These are phyloP conservation scores for Exophiala spinifera DNA, from an alignment of 2,329 filamentous ascomycete genomes.

Conservation along the genomic window DNA sequence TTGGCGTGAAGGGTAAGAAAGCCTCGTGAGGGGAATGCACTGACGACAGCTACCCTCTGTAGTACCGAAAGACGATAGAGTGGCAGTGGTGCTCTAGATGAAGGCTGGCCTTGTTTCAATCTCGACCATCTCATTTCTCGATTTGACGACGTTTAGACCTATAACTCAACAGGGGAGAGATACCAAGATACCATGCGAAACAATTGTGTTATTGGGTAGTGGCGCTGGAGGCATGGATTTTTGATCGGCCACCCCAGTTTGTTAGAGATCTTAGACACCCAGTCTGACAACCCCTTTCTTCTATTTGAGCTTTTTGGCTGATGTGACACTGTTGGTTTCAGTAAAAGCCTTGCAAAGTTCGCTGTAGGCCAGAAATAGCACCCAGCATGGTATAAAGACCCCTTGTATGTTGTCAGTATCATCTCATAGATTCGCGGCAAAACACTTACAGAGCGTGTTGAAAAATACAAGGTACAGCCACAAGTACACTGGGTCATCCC, in stretches of 20 bases:
- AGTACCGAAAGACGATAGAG: too few relatives aligned
- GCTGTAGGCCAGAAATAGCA: slow-evolving; percentile 17
- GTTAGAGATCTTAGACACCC: too few relatives aligned
- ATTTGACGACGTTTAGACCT: too few relatives aligned
- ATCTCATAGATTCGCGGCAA: neutral
- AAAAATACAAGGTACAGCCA: slow-evolving; percentile 65
- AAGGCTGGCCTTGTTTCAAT: too few relatives aligned
- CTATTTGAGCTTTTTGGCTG: slow-evolving; percentile 16
- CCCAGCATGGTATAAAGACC: slow-evolving; percentile 59
- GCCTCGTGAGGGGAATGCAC: neutral
- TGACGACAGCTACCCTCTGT: neutral
- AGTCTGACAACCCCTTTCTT: neutral
- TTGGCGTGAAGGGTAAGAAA: neutral
- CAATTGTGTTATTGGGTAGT: too few relatives aligned
- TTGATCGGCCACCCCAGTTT: too few relatives aligned
- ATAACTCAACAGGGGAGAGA: too few relatives aligned
- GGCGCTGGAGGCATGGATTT: too few relatives aligned
- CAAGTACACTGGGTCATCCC: slow-evolving; percentile 59
- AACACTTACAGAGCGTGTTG: slow-evolving; percentile 53
- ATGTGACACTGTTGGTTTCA: neutral
- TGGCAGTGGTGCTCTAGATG: too few relatives aligned
- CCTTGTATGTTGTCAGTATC: neutral
- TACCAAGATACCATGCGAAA: too few relatives aligned
- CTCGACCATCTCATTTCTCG: too few relatives aligned
- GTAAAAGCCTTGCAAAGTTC: slow-evolving; percentile 20